Percentiles rank a stretch among this genome's conserved stretches.
Conservation (phyloP, 768 basidiomycete species). For the Tephrocybe sp. region DNA sequence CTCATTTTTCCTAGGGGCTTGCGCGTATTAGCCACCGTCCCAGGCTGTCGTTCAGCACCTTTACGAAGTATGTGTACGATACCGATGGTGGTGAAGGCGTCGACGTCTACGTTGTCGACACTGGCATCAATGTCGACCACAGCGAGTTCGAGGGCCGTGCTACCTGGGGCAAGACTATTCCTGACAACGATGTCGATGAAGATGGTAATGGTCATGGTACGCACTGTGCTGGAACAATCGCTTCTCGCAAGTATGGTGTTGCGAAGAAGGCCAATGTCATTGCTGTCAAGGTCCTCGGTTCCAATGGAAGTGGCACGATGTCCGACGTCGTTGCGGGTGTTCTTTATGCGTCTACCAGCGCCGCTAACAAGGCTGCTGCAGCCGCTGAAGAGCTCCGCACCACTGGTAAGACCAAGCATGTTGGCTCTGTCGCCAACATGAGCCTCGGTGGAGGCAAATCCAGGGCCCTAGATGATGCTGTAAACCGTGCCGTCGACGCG, state of each 20-base stretch:
- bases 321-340: slow-evolving; percentile 92
- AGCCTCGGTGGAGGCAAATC: slow-evolving; percentile 96
- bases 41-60: slow-evolving; percentile 76
- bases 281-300: slow-evolving; percentile 93
- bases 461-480: slow-evolving; percentile 75
- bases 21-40: slow-evolving; percentile 90
- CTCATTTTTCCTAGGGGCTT: slow-evolving; percentile 66
- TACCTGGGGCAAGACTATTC: slow-evolving; percentile 91
- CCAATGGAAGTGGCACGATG: slow-evolving; percentile 94
- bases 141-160: slow-evolving; percentile 89
- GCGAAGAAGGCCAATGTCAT: slow-evolving; percentile 90
- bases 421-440: slow-evolving; percentile 98
- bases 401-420: slow-evolving; percentile 82
- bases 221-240: slow-evolving; percentile 96
- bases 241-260: slow-evolving; percentile 90
- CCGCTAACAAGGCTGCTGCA: slow-evolving; percentile 53
- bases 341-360: slow-evolving; percentile 64
- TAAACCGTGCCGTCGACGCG: slow-evolving; percentile 77
- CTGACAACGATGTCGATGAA: slow-evolving; percentile 76
- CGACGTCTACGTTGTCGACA: slow-evolving; percentile 87
- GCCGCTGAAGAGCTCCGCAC: slow-evolving; percentile 65
- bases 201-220: slow-evolving; percentile 97
- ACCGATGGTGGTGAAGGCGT: slow-evolving; percentile 84
- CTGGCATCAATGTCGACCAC: slow-evolving; percentile 87
- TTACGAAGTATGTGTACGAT: slow-evolving; percentile 79